Conservation (phyloP, 169 alveolate genomes). For the Eimeria maxima region DNA sequence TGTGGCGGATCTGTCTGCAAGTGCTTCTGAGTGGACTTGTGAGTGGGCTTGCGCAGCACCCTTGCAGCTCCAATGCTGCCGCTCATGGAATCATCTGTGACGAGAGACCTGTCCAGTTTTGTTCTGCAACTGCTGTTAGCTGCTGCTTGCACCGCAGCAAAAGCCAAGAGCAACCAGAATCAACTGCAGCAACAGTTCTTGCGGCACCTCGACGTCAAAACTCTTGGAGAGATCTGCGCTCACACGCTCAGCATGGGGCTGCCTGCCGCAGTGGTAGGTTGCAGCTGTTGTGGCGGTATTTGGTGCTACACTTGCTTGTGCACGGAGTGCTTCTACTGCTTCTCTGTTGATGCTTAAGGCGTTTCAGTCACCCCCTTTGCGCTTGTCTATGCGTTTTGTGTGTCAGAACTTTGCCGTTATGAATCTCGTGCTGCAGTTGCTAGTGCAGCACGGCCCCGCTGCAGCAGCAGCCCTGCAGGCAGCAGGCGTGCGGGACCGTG, state of each 20-base stretch:
- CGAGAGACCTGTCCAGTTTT: conserved; percentile 35
- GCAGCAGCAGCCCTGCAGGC: conserved; percentile 67
- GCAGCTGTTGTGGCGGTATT: not conserved
- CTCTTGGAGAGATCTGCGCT: conserved; percentile 64
- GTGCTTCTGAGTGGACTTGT: not conserved
- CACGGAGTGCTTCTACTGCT: not conserved
- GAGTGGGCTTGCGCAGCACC: conserved; percentile 4
- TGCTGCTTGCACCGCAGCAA: conserved; percentile 57
- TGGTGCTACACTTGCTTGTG: not conserved
- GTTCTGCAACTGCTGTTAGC: conserved; percentile 71
- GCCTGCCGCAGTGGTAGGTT: conserved; percentile 47
- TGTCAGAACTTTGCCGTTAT: conserved; percentile 58
- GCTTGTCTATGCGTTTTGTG: not conserved
- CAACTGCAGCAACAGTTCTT: conserved; percentile 30
- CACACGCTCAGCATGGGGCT: conserved; percentile 23
- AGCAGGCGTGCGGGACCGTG: conserved; percentile 70
- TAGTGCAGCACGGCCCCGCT: conserved; percentile 46
- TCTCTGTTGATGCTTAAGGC: not conserved
- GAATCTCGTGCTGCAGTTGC: conserved; percentile 76
- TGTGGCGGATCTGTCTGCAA: not conserved
- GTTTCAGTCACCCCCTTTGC: not conserved
- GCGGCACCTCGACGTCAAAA: conserved; percentile 19
- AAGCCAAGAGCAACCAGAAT: conserved; percentile 7
- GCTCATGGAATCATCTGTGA: conserved; percentile 57
- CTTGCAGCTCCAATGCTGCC: conserved; percentile 70